Evolutionary conservation across 225 moss, liverwort and hornwort species (phyloP).

Genomic region (Marchantia paleacea): DNA sequence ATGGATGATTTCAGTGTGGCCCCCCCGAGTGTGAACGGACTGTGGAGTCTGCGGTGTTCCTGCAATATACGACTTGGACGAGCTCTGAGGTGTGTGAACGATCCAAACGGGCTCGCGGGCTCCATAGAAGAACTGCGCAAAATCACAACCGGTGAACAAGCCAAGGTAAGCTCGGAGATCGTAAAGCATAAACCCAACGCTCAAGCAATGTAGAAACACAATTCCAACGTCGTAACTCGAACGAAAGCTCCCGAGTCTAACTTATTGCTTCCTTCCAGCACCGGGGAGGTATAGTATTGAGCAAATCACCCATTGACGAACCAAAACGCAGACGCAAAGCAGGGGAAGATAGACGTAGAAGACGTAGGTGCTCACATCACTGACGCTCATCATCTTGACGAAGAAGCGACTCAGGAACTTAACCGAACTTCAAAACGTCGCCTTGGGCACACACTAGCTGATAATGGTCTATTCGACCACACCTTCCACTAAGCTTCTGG

Average conservation of each 20-base stretch:
- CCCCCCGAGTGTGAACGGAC: slow-evolving; percentile 3
- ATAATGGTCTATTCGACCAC: too few relatives aligned
- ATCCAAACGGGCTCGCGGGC: slow-evolving; percentile 37
- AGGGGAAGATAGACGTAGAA: slow-evolving; percentile 30
- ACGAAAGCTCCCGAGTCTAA: not conserved
- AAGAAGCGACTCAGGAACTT: not conserved
- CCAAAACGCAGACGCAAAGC: slow-evolving; percentile 28
- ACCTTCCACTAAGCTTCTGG: not conserved
- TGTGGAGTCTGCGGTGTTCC: slow-evolving; percentile 22
- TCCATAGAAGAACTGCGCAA: slow-evolving; percentile 36
- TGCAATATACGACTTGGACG: not conserved
- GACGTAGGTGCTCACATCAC: slow-evolving; percentile 39
- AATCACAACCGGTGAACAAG: too few relatives aligned
- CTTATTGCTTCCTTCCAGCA: slow-evolving; percentile 16
- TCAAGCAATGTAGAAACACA: too few relatives aligned
- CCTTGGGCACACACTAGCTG: not conserved
- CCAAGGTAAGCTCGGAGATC: too few relatives aligned
- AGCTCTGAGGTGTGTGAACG: slow-evolving; percentile 28
- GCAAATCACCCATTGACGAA: slow-evolving; percentile 34
- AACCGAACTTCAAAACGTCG: not conserved
- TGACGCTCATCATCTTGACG: slow-evolving; percentile 47
- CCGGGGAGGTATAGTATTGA: not conserved
- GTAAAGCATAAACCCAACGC: too few relatives aligned
- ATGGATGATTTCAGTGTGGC: not conserved
- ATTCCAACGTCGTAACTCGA: not conserved